Conservation (phyloP, 257 asterid species). For the Petunia axillaris region DNA sequence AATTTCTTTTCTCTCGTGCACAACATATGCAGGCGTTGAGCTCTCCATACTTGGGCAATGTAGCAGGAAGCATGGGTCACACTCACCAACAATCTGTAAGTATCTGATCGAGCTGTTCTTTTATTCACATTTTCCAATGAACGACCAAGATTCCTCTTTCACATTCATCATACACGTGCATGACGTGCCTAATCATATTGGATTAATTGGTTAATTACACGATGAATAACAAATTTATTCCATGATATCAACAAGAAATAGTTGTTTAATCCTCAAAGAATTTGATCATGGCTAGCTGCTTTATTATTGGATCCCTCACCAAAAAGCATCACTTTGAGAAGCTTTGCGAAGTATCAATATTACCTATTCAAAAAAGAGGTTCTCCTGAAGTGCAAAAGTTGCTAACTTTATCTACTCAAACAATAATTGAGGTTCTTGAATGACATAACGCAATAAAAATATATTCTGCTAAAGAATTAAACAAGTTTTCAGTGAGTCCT, state of each 20-base stretch:
- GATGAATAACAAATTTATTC: constrained; percentile 39
- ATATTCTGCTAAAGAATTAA: neutral
- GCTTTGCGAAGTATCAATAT: constrained; percentile 9
- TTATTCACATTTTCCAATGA: constrained; percentile 58
- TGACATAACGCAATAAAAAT: too few relatives aligned
- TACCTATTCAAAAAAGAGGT: constrained; percentile 19
- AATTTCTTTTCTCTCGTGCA: neutral
- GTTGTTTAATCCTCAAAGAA: constrained; percentile 31
- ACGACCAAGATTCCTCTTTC: constrained; percentile 39
- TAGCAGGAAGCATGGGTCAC: constrained; percentile 45
- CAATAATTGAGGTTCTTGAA: neutral
- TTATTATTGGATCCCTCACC: constrained; percentile 68
- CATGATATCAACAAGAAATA: constrained; percentile 23
- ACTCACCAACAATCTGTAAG: constrained; percentile 67
- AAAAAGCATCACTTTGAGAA: constrained; percentile 29
- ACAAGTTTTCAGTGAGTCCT: neutral
- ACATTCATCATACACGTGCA: constrained; percentile 40
- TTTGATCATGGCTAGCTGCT: constrained; percentile 23
- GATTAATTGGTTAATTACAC: constrained; percentile 31
- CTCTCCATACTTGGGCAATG: constrained; percentile 49
- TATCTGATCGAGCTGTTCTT: too few relatives aligned
- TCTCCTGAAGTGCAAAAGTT: neutral
- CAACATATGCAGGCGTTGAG: constrained; percentile 44
- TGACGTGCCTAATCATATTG: constrained; percentile 22
- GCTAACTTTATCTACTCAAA: neutral